Percentiles rank a stretch among this genome's conserved stretches.
These are phyloP conservation scores for Diaporthe longicolla DNA, from an alignment of 2,329 filamentous ascomycete species.

Conservation along the genomic window DNA sequence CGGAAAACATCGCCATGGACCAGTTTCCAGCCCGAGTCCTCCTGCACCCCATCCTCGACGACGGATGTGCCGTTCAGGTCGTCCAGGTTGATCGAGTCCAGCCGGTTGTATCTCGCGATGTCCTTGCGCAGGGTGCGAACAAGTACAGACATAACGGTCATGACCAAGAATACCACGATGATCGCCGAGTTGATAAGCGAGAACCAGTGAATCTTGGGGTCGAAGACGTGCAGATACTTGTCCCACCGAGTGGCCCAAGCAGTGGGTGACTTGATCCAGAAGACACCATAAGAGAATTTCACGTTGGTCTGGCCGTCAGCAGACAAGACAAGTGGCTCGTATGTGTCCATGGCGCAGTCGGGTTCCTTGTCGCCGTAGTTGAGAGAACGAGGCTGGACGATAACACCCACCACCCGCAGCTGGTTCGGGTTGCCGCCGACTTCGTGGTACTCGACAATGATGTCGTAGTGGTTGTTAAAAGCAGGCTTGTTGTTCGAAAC, in stretches of 20 bases:
- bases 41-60: slow-evolving; percentile 92
- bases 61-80: slow-evolving; percentile 85
- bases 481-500: slow-evolving; percentile 68
- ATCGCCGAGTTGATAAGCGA: slow-evolving; percentile 96
- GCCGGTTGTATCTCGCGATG: slow-evolving; percentile 94
- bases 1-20: slow-evolving; percentile 98
- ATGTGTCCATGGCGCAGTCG: slow-evolving; percentile 72
- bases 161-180: slow-evolving; percentile 91
- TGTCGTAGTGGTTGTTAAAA: slow-evolving; percentile 97
- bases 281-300: slow-evolving; percentile 92
- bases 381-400: slow-evolving; percentile 85
- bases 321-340: slow-evolving; percentile 73
- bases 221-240: slow-evolving; percentile 97
- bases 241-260: slow-evolving; percentile 99
- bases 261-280: slow-evolving; percentile 86
- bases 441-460: slow-evolving; percentile 91
- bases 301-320: slow-evolving; percentile 73
- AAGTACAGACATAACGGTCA: slow-evolving; percentile 94
- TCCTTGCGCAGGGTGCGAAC: slow-evolving; percentile 92
- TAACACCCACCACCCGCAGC: slow-evolving; percentile 90
- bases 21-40: slow-evolving; percentile 98
- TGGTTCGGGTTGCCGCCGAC: slow-evolving; percentile 76
- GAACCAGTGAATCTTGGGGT: slow-evolving; percentile 99
- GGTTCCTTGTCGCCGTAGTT: slow-evolving; percentile 69
- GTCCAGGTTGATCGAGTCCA: slow-evolving; percentile 91